These are phyloP conservation scores for Chrysosporium keratinophilum DNA, from an alignment of 2,329 filamentous ascomycete genomes.

Conservation along the genomic window DNA sequence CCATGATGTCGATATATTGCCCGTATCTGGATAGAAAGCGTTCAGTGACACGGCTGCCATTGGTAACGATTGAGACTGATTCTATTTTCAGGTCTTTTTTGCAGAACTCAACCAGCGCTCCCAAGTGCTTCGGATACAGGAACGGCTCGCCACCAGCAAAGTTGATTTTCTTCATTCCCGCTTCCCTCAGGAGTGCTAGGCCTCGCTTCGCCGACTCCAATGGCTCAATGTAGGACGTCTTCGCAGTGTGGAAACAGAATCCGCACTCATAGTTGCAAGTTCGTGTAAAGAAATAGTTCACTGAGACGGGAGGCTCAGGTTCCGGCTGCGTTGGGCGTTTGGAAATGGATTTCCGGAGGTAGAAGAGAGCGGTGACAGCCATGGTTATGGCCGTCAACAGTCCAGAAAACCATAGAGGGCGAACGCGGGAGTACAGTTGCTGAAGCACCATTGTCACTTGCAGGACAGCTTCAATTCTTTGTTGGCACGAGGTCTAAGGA, in stretches of 20 bases:
- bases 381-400: not conserved
- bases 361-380: not conserved
- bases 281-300: slow-evolving; percentile 40
- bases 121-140: slow-evolving; percentile 38
- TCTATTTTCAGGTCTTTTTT: slow-evolving; percentile 42
- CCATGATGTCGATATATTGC: slow-evolving; percentile 42
- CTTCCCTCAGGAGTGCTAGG: slow-evolving; percentile 37
- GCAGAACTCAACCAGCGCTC: slow-evolving; percentile 37
- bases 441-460: not conserved
- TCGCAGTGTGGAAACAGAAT: slow-evolving; percentile 49
- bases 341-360: not conserved
- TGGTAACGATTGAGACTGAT: slow-evolving; percentile 45
- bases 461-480: not conserved
- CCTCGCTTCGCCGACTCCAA: slow-evolving; percentile 36
- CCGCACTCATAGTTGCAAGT: slow-evolving; percentile 41
- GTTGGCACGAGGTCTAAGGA: not conserved
- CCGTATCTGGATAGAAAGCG: slow-evolving; percentile 36
- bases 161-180: slow-evolving; percentile 47
- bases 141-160: slow-evolving; percentile 47
- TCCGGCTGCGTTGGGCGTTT: not conserved
- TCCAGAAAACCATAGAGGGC: not conserved
- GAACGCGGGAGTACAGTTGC: not conserved
- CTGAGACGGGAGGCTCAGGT: slow-evolving; percentile 27
- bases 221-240: slow-evolving; percentile 35
- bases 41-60: slow-evolving; percentile 40